Evolutionary conservation across 2,329 filamentous ascomycete genomes (phyloP).

Genomic region (Talaromyces marneffei): DNA sequence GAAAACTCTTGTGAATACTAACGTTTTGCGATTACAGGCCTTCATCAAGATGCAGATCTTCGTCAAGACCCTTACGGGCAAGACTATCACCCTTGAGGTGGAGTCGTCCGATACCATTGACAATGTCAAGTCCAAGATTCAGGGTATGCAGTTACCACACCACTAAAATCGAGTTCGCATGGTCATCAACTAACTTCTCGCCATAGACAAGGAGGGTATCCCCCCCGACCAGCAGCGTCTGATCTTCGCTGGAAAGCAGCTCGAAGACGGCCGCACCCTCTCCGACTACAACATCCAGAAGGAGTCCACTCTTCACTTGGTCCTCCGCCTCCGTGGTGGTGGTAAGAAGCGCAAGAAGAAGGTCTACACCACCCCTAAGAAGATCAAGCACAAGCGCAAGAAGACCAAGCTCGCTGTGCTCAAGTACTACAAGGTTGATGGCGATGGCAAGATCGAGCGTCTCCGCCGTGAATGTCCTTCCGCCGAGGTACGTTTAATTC

Average conservation of each 20-base stretch:
- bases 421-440: slow-evolving; percentile 99
- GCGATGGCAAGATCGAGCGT: slow-evolving; percentile 99
- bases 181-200: slow-evolving; percentile 22
- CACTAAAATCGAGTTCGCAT: neutral
- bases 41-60: slow-evolving; percentile 50
- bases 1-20: slow-evolving; percentile 15
- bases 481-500: slow-evolving; percentile 65
- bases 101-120: slow-evolving; percentile 99
- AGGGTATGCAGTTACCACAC: slow-evolving; percentile 46
- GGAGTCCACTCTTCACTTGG: slow-evolving; percentile 97
- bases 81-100: slow-evolving; percentile 99
- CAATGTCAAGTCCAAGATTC: slow-evolving; percentile 99
- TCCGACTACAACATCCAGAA: slow-evolving; percentile 99
- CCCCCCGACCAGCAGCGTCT: slow-evolving; percentile 98
- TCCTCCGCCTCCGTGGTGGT: slow-evolving; percentile 96
- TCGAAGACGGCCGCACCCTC: slow-evolving; percentile 97
- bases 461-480: slow-evolving; percentile 94
- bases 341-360: slow-evolving; percentile 99
- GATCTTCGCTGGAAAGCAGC: slow-evolving; percentile 99
- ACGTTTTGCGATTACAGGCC: slow-evolving; percentile 27
- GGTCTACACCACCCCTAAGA: slow-evolving; percentile 99
- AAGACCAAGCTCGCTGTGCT: slow-evolving; percentile 99
- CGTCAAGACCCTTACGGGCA: slow-evolving; percentile 79
- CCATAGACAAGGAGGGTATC: slow-evolving; percentile 98
- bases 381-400: slow-evolving; percentile 99